Evolutionary conservation across 2,329 filamentous ascomycete genomes (phyloP), one percentile per base, ranked within the genome.

Genomic region (Xylaria sp.): DNA sequence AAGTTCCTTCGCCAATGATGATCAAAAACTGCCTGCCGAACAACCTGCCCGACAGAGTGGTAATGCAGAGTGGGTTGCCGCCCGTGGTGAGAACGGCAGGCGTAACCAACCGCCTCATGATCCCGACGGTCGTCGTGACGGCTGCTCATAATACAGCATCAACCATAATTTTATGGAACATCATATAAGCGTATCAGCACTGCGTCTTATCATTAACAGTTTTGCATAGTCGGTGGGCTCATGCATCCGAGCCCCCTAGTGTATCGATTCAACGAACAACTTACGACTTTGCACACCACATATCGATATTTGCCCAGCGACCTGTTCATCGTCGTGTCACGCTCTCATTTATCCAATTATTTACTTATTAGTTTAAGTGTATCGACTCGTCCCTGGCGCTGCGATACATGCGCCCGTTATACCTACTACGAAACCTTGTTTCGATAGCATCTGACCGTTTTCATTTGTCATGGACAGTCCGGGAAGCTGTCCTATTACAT

Each of bases 21-120:
- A 90, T 70, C 85, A 87, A 72, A 91, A 91, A 78, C 68, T 88
- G 71, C 89, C 88, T 68, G 85, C 85, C 48, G 89, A 91, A 78
- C 85, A 88, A 72, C 87, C 85, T n/a, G 83, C 80, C 39, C 80
- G 84, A 72, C 85, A 87, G 71, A 84, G 81, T 57, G 84, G 85
- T 55, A 84, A 85, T 50, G 77, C 84, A 18, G 85, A 87, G 75
- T 87, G 85, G 84, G 73, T 85, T 64, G 81, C 83, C 62, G 84
- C 86, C 4, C 78, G 81, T 66, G 82, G 84, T 67, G 83, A 85
- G 74, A 81, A 81, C 71, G 80, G 80, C 25, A 80, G 78, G 64
- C 77, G 76, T 10, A 76, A 80, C 68, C 79, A 79, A 54, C 81
- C 80, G 46, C 83, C 80, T 66, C 81, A 80, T 55, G 84, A 84